A percentile compares a stretch with the other conserved stretches of the same genome.
These are phyloP conservation scores for Cetraspora pellucida DNA, from an alignment of 192 early-diverging fungal genomes.

Conservation along the genomic window DNA sequence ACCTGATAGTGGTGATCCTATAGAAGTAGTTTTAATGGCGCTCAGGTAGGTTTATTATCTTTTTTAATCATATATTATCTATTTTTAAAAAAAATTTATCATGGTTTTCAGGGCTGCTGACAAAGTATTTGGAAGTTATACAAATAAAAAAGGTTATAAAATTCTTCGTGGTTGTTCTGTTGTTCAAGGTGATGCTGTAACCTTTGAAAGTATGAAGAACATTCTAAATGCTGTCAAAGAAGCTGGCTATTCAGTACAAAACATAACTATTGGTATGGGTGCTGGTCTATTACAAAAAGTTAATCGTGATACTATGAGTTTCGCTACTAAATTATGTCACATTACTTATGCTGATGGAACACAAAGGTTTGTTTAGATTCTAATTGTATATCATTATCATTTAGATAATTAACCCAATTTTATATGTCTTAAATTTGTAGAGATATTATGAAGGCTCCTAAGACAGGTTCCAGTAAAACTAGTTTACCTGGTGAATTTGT, in stretches of 20 bases:
- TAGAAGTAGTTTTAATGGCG: slow-evolving; percentile 73
- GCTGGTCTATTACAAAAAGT: slow-evolving; percentile 83
- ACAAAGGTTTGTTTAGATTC: slow-evolving; percentile 39
- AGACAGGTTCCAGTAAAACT: slow-evolving; percentile 68
- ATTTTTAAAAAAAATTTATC: not conserved
- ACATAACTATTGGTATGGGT: slow-evolving; percentile 86
- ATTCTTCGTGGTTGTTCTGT: slow-evolving; percentile 71
- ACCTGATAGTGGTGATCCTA: slow-evolving; percentile 84
- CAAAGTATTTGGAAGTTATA: slow-evolving; percentile 65
- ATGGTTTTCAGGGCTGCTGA: slow-evolving; percentile 61
- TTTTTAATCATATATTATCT: not conserved
- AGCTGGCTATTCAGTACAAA: slow-evolving; percentile 71
- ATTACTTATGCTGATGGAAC: slow-evolving; percentile 70
- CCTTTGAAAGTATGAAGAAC: slow-evolving; percentile 46
- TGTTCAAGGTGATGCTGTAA: slow-evolving; percentile 87
- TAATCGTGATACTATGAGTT: slow-evolving; percentile 83
- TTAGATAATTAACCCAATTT: not conserved
- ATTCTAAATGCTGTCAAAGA: slow-evolving; percentile 62
- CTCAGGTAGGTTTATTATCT: slow-evolving; percentile 50
- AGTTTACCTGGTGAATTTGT: slow-evolving; percentile 74
- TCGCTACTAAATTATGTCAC: slow-evolving; percentile 80
- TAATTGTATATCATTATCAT: not conserved
- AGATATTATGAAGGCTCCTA: slow-evolving; percentile 89
- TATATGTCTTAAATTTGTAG: slow-evolving; percentile 34
- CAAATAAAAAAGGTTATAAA: slow-evolving; percentile 81